Percentiles rank a stretch among this genome's conserved stretches.
Conservation (phyloP, 176 grass and related monocot species). For the Aegilops sharonensis region DNA sequence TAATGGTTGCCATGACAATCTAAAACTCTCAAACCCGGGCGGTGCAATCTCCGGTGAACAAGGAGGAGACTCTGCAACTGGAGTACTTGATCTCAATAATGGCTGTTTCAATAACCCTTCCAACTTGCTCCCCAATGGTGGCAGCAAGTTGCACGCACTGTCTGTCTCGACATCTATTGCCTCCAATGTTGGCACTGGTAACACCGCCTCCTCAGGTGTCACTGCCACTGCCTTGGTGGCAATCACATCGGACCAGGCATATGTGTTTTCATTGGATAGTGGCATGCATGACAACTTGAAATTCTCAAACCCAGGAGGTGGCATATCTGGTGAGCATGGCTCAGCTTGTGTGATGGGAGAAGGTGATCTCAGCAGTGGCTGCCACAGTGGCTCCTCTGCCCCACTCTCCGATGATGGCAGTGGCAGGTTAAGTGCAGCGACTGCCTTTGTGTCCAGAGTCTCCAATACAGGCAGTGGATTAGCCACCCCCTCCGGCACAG, state of each 20-base stretch:
- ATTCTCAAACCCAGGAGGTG: slow-evolving; percentile 45
- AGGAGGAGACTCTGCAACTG: slow-evolving; percentile 10
- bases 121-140: not conserved
- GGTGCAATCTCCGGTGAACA: slow-evolving; percentile 25
- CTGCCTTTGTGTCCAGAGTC: not conserved
- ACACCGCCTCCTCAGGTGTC: not conserved
- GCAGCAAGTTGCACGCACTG: not conserved
- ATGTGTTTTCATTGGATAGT: not conserved
- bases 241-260: not conserved
- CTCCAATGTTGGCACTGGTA: slow-evolving; percentile 4
- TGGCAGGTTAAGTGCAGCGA: not conserved
- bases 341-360: slow-evolving; percentile 12
- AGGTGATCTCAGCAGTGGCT: not conserved
- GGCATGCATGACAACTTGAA: slow-evolving; percentile 34
- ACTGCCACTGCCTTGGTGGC: slow-evolving; percentile 9
- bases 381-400: not conserved
- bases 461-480: not conserved
- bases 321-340: slow-evolving; percentile 32
- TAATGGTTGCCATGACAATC: not conserved
- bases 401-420: not conserved
- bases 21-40: slow-evolving; percentile 17
- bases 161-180: slow-evolving; percentile 15
- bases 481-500: not conserved
- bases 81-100: not conserved
- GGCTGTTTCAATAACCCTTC: slow-evolving; percentile 19